These are phyloP conservation scores for Metschnikowia continentalis DNA, from an alignment of 805 yeast genomes.

Conservation along the genomic window DNA sequence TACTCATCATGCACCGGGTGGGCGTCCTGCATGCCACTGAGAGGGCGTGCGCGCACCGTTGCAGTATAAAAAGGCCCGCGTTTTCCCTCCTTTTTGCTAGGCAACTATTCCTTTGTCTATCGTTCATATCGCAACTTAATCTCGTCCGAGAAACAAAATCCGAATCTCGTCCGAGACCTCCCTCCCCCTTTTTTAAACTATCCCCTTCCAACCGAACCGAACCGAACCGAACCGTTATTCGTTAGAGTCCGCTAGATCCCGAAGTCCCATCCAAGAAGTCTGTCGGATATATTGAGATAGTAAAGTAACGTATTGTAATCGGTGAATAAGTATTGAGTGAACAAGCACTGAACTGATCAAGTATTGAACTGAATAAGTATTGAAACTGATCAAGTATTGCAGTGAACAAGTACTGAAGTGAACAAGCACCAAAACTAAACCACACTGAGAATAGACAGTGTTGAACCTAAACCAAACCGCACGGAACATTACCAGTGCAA, in stretches of 20 bases:
- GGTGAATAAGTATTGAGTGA: constrained; percentile 7
- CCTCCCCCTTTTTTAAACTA: background rate
- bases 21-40: background rate
- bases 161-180: background rate
- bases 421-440: background rate
- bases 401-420: background rate
- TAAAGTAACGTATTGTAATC: constrained; percentile 16
- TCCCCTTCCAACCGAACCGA: background rate
- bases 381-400: background rate
- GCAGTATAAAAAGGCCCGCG: constrained; percentile 6
- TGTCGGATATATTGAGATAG: constrained; percentile 6
- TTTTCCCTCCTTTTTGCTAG: too few relatives aligned
- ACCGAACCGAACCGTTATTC: background rate
- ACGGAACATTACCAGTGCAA: background rate
- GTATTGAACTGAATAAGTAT: background rate
- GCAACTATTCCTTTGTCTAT: background rate
- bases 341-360: background rate
- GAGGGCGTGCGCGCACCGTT: constrained; percentile 13
- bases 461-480: background rate
- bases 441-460: background rate
- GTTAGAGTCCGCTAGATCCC: background rate
- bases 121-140: background rate
- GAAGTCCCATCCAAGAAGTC: background rate
- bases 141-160: background rate
- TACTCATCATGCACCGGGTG: background rate